Conservation (phyloP, 441 rosid species). For the Aquilaria agallochum region DNA sequence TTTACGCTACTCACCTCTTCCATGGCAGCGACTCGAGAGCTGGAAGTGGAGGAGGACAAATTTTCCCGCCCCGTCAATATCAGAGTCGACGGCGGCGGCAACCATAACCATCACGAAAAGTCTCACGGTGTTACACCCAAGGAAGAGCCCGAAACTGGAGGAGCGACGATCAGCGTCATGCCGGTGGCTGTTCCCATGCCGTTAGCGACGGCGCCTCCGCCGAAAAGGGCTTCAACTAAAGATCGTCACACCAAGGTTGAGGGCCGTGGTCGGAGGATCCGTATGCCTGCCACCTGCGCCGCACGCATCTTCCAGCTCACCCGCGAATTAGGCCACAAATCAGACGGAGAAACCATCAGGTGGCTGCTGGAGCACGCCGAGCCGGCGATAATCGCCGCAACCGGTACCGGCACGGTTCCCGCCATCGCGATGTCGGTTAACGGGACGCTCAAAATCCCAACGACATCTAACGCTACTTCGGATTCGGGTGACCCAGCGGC, state of each 20-base stretch:
- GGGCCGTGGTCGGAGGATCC: slow-evolving; percentile 70
- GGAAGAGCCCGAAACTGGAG: slow-evolving; percentile 38
- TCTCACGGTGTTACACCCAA: slow-evolving; percentile 27
- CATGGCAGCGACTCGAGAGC: slow-evolving; percentile 44
- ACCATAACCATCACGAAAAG: slow-evolving; percentile 3
- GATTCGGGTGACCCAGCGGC: slow-evolving; percentile 27
- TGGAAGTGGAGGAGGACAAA: slow-evolving; percentile 27
- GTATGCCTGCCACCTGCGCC: slow-evolving; percentile 76
- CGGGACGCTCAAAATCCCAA: slow-evolving; percentile 61
- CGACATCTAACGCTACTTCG: slow-evolving; percentile 34
- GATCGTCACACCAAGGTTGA: slow-evolving; percentile 75
- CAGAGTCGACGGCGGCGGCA: slow-evolving; percentile 26
- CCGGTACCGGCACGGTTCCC: slow-evolving; percentile 68
- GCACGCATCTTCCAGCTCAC: slow-evolving; percentile 67
- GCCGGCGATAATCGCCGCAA: slow-evolving; percentile 68
- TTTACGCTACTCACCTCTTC: background rate
- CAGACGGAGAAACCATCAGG: slow-evolving; percentile 67
- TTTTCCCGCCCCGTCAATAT: slow-evolving; percentile 25
- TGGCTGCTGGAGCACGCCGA: slow-evolving; percentile 69
- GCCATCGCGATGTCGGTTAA: slow-evolving; percentile 69
- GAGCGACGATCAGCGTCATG: slow-evolving; percentile 17
- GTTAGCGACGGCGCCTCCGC: slow-evolving; percentile 22
- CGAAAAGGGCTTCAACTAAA: slow-evolving; percentile 53
- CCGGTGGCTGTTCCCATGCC: slow-evolving; percentile 32
- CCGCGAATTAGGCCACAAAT: slow-evolving; percentile 61